Percentiles rank a stretch among this genome's conserved stretches.
Evolutionary conservation across 2,329 filamentous ascomycete genomes (phyloP).

Genomic region (Ophiognomonia clavigignenti-juglandacearum): DNA sequence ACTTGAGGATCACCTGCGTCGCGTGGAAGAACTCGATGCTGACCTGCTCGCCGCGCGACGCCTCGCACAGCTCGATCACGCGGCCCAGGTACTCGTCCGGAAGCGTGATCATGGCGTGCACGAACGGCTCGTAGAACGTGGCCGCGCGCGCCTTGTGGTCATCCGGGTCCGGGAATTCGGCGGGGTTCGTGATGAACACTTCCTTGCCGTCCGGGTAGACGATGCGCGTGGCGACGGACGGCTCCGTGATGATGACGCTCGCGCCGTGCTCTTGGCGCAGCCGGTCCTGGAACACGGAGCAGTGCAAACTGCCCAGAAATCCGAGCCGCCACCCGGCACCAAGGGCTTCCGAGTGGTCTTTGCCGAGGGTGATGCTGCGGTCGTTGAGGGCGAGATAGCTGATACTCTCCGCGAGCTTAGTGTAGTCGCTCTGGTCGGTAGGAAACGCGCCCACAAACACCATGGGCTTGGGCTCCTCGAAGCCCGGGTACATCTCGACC

Average conservation of each 20-base stretch:
- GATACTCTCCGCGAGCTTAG: conserved; percentile 87
- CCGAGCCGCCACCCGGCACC: conserved; percentile 92
- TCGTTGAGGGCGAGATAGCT: conserved; percentile 92
- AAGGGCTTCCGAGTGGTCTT: conserved; percentile 89
- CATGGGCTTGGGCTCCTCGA: conserved; percentile 97
- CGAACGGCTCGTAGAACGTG: conserved; percentile 56
- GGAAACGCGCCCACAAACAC: conserved; percentile 97
- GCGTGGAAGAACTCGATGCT: conserved; percentile 87
- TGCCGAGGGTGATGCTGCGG: conserved; percentile 86
- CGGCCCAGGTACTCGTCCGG: conserved; percentile 92
- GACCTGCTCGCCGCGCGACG: conserved; percentile 80
- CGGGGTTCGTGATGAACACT: conserved; percentile 76
- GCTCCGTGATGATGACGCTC: conserved; percentile 94
- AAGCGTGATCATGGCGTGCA: conserved; percentile 79
- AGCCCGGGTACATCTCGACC: conserved; percentile 81
- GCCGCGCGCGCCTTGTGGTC: conserved; percentile 40
- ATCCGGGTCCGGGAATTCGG: conserved; percentile 73
- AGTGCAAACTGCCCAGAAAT: conserved; percentile 94
- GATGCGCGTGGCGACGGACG: conserved; percentile 88
- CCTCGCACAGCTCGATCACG: conserved; percentile 91
- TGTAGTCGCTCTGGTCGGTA: conserved; percentile 83
- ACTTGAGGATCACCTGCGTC: conserved; percentile 91
- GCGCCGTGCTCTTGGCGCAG: conserved; percentile 90
- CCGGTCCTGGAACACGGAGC: conserved; percentile 97
- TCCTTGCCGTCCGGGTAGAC: conserved; percentile 73